Evolutionary conservation across 2,329 filamentous ascomycete species (phyloP).

Genomic region (Diaporthe humulicola): DNA sequence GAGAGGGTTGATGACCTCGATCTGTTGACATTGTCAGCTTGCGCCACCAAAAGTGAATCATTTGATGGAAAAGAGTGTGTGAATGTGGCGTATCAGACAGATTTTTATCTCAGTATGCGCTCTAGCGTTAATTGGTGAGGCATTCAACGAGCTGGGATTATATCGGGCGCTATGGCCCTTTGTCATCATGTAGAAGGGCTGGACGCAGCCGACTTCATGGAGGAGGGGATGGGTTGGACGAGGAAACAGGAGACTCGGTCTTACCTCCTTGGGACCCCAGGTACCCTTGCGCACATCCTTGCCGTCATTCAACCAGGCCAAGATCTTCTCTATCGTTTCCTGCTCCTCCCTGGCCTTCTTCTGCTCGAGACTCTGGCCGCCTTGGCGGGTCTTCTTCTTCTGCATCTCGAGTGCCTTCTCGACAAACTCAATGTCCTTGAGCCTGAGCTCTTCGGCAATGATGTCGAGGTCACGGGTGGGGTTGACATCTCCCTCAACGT

Average conservation of each 20-base stretch:
- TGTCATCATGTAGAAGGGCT: slow-evolving; percentile 82
- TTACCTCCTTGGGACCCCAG: slow-evolving; percentile 96
- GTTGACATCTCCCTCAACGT: slow-evolving; percentile 99
- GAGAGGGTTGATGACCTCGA: slow-evolving; percentile 97
- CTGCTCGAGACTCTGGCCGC: slow-evolving; percentile 95
- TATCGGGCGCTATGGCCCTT: slow-evolving; percentile 94
- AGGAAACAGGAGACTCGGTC: slow-evolving; percentile 49
- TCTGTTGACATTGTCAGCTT: slow-evolving; percentile 66
- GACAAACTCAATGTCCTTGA: slow-evolving; percentile 99
- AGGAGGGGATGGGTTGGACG: slow-evolving; percentile 43
- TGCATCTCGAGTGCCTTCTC: slow-evolving; percentile 94
- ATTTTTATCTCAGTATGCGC: slow-evolving; percentile 89
- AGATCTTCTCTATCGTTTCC: slow-evolving; percentile 90
- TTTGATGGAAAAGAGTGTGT: slow-evolving; percentile 35
- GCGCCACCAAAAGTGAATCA: background rate
- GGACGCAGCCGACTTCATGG: background rate
- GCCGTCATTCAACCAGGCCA: slow-evolving; percentile 85
- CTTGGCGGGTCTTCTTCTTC: slow-evolving; percentile 94
- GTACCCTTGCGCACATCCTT: slow-evolving; percentile 93
- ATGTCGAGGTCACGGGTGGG: slow-evolving; percentile 94
- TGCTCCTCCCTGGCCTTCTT: slow-evolving; percentile 98
- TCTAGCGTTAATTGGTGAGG: slow-evolving; percentile 81
- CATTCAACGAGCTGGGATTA: slow-evolving; percentile 99
- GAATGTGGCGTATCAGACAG: slow-evolving; percentile 69
- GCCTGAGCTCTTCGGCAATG: slow-evolving; percentile 94